phyloP scores from a whole-genome alignment of 2,329 filamentous ascomycete genomes.

The Penicillium sp. region DNA sequence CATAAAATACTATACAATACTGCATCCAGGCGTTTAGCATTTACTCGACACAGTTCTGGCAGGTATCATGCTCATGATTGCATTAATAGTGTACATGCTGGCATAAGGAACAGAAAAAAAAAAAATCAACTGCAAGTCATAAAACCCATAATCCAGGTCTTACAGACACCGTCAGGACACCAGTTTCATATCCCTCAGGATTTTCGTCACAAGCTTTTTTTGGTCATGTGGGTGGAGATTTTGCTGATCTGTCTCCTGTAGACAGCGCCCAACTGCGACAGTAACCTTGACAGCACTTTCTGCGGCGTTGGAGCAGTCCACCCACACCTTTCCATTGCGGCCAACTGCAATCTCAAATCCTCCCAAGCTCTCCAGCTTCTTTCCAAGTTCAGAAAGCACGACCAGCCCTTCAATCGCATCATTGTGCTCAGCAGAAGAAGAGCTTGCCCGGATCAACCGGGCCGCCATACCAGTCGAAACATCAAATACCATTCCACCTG shows the following conservation, averaged over 20 bases:
- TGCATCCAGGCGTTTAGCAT: not conserved
- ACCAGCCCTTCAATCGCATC: constrained; percentile 61
- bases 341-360: constrained; percentile 93
- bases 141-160: constrained; percentile 8
- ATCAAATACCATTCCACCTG: constrained; percentile 80
- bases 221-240: constrained; percentile 42
- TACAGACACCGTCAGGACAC: constrained; percentile 19
- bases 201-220: constrained; percentile 44
- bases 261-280: constrained; percentile 72
- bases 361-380: constrained; percentile 57
- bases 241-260: constrained; percentile 73
- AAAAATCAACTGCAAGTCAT: constrained; percentile 1
- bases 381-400: constrained; percentile 76
- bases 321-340: constrained; percentile 88
- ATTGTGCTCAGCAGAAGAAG: constrained; percentile 28
- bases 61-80: constrained; percentile 5
- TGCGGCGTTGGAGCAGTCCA: constrained; percentile 67
- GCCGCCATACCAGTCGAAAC: constrained; percentile 80
- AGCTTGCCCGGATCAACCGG: constrained; percentile 56
- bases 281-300: constrained; percentile 59
- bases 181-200: constrained; percentile 42
- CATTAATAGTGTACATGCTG: constrained; percentile 16
- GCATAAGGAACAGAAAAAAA: constrained; percentile 6
- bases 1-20: not conserved
- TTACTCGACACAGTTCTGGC: not conserved